A percentile compares a stretch with the other conserved stretches of the same genome.
These are phyloP conservation scores for Carex myosuroides DNA, from an alignment of 176 grass and related monocot genomes.

Conservation along the genomic window DNA sequence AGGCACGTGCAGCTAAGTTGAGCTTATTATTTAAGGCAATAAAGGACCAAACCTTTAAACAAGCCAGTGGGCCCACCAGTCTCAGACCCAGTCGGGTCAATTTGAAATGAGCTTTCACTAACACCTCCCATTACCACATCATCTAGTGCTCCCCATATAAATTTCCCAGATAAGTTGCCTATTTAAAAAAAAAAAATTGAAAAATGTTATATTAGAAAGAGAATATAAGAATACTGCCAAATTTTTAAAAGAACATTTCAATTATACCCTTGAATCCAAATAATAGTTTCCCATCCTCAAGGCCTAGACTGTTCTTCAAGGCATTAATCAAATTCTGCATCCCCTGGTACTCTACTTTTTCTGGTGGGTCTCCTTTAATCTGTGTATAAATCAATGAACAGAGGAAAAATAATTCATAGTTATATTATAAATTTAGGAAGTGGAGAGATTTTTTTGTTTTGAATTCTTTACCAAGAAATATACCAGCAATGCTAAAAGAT, in stretches of 20 bases:
- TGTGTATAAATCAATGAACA: constrained; percentile 29
- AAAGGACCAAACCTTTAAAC: constrained; percentile 70
- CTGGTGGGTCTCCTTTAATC: constrained; percentile 93
- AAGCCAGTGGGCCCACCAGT: constrained; percentile 73
- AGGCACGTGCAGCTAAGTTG: background rate
- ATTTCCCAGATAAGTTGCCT: constrained; percentile 59
- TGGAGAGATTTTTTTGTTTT: constrained; percentile 5
- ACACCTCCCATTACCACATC: constrained; percentile 98
- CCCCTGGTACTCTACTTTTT: constrained; percentile 86
- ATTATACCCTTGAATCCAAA: constrained; percentile 76
- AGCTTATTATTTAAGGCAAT: constrained; percentile 9
- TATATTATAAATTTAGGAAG: background rate
- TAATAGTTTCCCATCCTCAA: constrained; percentile 68
- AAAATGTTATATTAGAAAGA: background rate
- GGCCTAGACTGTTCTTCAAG: constrained; percentile 50
- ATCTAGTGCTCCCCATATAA: constrained; percentile 86
- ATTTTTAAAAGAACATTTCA: background rate
- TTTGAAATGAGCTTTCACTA: constrained; percentile 86
- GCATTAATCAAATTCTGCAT: constrained; percentile 88
- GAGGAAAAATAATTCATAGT: background rate
- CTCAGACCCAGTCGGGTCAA: constrained; percentile 76
- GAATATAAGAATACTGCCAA: background rate
- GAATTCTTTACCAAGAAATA: background rate
- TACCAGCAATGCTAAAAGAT: background rate
- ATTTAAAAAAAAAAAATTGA: background rate